These are phyloP conservation scores for Ophiostoma himal-ulmi DNA, from an alignment of 2,329 filamentous ascomycete genomes.

Conservation along the genomic window DNA sequence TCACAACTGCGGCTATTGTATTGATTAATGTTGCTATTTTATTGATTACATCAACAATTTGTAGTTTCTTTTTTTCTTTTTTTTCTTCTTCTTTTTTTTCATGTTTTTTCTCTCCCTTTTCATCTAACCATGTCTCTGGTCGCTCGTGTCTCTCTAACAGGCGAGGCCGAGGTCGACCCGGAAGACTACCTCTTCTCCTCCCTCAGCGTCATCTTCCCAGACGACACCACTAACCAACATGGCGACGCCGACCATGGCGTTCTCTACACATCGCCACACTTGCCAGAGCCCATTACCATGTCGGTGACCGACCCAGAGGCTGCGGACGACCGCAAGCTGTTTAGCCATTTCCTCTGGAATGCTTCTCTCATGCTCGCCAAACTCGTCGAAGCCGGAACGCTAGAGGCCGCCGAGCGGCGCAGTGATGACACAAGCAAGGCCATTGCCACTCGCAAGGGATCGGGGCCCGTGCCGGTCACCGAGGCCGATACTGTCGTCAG, in stretches of 20 bases:
- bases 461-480: slow-evolving; percentile 8
- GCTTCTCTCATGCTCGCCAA: slow-evolving; percentile 52
- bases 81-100: no score
- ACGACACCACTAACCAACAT: slow-evolving; percentile 61
- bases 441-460: background rate
- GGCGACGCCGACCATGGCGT: slow-evolving; percentile 56
- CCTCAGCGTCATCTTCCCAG: slow-evolving; percentile 60
- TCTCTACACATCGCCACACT: slow-evolving; percentile 51
- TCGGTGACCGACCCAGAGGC: slow-evolving; percentile 44
- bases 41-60: background rate
- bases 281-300: slow-evolving; percentile 42
- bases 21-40: background rate
- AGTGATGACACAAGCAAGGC: background rate
- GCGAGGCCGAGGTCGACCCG: slow-evolving; percentile 37
- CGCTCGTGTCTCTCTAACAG: slow-evolving; percentile 40
- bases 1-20: background rate
- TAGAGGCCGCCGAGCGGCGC: slow-evolving; percentile 30
- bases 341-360: slow-evolving; percentile 72
- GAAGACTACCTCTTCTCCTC: slow-evolving; percentile 57
- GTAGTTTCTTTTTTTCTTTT: no score
- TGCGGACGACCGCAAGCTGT: slow-evolving; percentile 54
- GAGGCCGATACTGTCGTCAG: slow-evolving; percentile 18
- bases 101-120: no score
- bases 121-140: slow-evolving; percentile 42
- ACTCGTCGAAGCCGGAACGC: slow-evolving; percentile 47